A percentile compares a stretch with the other conserved stretches of the same genome.
Evolutionary conservation across 208 protist genomes (phyloP).

Genomic region (Kentomonas sorsogonicus): DNA sequence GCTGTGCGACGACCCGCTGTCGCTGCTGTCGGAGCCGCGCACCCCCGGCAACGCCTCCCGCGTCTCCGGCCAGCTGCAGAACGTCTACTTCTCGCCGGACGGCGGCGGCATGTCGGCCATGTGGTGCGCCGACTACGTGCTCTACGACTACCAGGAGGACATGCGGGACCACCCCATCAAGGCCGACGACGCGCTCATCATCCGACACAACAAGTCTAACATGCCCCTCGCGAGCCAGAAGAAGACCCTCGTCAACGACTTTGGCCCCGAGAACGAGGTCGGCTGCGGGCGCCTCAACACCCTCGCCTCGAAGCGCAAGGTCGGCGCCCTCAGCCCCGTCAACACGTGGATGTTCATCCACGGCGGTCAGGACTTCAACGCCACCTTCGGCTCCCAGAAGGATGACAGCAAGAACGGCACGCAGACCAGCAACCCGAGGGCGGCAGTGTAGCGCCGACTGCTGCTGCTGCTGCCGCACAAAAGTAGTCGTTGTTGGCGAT

Average conservation of each 20-base stretch:
- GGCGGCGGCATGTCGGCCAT: constrained; percentile 50
- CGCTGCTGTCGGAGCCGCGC: constrained; percentile 64
- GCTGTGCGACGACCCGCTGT: constrained; percentile 68
- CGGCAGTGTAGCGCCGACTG: background rate
- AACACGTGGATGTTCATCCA: constrained; percentile 86
- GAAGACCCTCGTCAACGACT: constrained; percentile 73
- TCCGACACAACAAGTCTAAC: constrained; percentile 80
- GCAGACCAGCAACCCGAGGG: background rate
- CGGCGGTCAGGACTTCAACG: constrained; percentile 46
- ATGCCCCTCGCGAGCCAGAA: constrained; percentile 56
- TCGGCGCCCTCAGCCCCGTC: constrained; percentile 27
- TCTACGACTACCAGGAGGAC: constrained; percentile 76
- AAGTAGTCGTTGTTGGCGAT: background rate
- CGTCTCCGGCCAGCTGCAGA: constrained; percentile 66
- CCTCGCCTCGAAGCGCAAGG: constrained; percentile 38
- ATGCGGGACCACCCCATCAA: constrained; percentile 79
- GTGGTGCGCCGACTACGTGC: constrained; percentile 75
- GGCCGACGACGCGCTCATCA: constrained; percentile 55
- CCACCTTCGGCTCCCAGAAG: constrained; percentile 8
- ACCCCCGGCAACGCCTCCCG: constrained; percentile 52
- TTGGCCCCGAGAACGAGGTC: constrained; percentile 78
- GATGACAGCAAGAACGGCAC: constrained; percentile 6
- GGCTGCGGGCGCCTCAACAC: constrained; percentile 45
- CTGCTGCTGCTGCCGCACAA: background rate
- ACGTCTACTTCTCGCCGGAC: constrained; percentile 82